Conservation (phyloP, 495 filamentous ascomycete species). For the Neurospora sp. region DNA sequence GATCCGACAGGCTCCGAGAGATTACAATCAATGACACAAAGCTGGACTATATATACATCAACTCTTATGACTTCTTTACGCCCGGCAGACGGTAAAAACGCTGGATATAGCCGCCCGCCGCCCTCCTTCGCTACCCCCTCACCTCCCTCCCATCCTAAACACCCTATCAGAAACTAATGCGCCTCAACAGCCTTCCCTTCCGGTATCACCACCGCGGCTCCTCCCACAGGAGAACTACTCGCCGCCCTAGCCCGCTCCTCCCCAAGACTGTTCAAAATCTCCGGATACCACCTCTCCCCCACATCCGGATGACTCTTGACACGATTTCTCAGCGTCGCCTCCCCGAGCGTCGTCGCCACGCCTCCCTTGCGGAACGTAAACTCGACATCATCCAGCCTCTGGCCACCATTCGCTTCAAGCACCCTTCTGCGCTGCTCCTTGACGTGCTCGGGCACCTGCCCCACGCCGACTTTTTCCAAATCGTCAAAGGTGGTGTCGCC, state of each 20-base stretch:
- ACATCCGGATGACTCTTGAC: slow-evolving; percentile 88
- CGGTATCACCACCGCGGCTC: slow-evolving; percentile 4
- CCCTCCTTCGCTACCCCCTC: not conserved
- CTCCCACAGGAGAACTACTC: slow-evolving; percentile 6
- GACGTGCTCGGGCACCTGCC: slow-evolving; percentile 58
- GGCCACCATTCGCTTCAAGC: slow-evolving; percentile 37
- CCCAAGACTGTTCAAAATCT: slow-evolving; percentile 45
- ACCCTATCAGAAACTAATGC: slow-evolving; percentile 7
- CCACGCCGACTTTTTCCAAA: slow-evolving; percentile 45
- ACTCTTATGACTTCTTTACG: not conserved
- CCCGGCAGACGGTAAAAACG: not conserved
- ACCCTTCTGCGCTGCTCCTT: slow-evolving; percentile 44
- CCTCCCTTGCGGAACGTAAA: slow-evolving; percentile 63
- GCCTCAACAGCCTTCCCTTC: slow-evolving; percentile 13
- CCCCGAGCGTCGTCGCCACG: slow-evolving; percentile 56
- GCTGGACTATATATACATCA: not conserved
- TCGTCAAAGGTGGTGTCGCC: slow-evolving; percentile 72
- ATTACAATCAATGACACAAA: not conserved
- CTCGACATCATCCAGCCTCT: slow-evolving; percentile 57
- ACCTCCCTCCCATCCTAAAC: not conserved
- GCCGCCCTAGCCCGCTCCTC: slow-evolving; percentile 34
- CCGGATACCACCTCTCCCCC: slow-evolving; percentile 75
- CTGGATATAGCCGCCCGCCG: not conserved
- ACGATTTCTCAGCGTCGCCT: slow-evolving; percentile 79
- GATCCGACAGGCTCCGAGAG: not conserved